Base-by-base conservation (phyloP, 306 rosid genomes). In the Senna siamea region DNA sequence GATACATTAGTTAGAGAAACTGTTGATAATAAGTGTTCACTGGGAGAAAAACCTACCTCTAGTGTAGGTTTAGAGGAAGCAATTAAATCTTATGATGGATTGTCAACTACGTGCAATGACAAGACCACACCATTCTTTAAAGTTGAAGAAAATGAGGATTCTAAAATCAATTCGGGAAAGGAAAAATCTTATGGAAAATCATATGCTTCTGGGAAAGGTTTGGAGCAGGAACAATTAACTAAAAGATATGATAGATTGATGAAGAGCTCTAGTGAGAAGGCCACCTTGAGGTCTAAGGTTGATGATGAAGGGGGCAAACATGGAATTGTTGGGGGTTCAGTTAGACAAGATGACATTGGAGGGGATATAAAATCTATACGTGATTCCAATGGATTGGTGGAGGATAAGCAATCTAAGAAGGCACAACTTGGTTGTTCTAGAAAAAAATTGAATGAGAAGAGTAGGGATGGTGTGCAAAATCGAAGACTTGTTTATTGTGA, bases 371-470 rank as follows among this genome's bases (percentile, higher is more conserved):
- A 57, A 46, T 59, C 32, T 61, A 71, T 15, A 3, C 15, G 20
- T 69, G 83, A 47, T 34, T 57, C 23, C 37, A 54, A 52, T 79
- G 87, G 81, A 19, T 32, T 32, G 14, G 19, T 22, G 57, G 87
- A 80, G 19, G 79, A 74, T 62, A 80, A 82, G 68, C 76, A 82
- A 19, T 66, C 35, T 26, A 88, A 85, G 84, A 91, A 82, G 79
- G 79, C 70, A 63, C 85, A 79, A 34, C 50, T 34, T 58, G 85
- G 83, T 19, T 65, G 50, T 61, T 83, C 67, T 55, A 7, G 50
- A 47, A 66, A 83, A 47, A 74, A 76, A 35, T 72, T 77, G 62
- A 44, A 52, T 74, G 78, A 56, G 46, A 82, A 70, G 64, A 65
- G 26, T 8, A 59, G 26, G 69, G 73, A 6, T 50, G 47, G 64